These are phyloP conservation scores for Paecilomyces niveus DNA, from an alignment of 2,329 filamentous ascomycete genomes.

Conservation along the genomic window DNA sequence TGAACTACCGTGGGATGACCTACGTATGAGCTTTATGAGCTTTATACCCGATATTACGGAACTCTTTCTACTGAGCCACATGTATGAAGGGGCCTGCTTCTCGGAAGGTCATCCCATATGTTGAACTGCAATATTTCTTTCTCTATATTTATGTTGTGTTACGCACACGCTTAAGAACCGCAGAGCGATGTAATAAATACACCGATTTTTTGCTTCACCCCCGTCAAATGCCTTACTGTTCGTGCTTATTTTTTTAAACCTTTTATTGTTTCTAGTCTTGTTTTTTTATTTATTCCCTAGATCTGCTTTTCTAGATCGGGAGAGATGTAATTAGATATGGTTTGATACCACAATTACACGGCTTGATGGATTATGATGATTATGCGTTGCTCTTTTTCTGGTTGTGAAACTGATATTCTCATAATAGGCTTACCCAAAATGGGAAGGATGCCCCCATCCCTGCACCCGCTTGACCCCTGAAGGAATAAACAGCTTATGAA, in stretches of 20 bases:
- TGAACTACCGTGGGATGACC: not conserved
- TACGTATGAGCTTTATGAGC: not conserved
- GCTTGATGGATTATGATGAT: not conserved
- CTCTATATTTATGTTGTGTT: conserved; percentile 9
- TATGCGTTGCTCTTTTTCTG: not conserved
- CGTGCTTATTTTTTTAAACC: not conserved
- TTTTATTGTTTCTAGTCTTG: not conserved
- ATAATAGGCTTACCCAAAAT: no score
- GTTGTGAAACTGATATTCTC: not conserved
- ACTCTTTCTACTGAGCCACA: not conserved
- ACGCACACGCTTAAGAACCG: not conserved
- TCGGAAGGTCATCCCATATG: not conserved
- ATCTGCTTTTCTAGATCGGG: not conserved
- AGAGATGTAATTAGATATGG: conserved; percentile 1
- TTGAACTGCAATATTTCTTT: not conserved
- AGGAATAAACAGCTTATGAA: no score
- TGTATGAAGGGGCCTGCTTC: not conserved
- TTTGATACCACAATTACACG: conserved; percentile 3
- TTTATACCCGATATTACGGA: not conserved
- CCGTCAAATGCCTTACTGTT: not conserved
- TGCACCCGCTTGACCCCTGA: no score
- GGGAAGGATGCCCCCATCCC: no score
- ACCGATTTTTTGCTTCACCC: not conserved
- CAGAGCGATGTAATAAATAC: not conserved
- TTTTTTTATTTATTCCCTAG: not conserved